Percentiles rank a stretch among this genome's conserved stretches.
Conservation (phyloP, 305 asterid species). For the Plantago coronopus region DNA sequence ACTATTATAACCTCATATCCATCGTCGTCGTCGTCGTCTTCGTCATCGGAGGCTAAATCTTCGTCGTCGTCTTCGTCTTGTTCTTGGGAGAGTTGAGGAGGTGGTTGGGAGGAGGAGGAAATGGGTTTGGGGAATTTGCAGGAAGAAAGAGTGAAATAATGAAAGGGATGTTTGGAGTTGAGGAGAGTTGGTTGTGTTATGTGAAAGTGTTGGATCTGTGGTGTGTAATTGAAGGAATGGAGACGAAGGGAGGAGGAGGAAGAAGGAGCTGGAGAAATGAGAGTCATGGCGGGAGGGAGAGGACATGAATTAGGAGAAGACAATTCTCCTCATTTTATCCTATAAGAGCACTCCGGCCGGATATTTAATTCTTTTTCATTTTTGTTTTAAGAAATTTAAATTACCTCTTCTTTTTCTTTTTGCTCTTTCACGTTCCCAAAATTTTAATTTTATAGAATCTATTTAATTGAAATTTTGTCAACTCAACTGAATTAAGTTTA, state of each 20-base stretch:
- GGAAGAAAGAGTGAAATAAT: constrained; percentile 23
- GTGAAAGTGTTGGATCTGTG: constrained; percentile 14
- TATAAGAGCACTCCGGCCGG: too few relatives aligned
- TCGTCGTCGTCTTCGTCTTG: constrained; percentile 62
- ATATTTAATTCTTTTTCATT: too few relatives aligned
- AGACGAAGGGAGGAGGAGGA: constrained; percentile 11
- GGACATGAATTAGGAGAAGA: background rate
- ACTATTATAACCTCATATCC: constrained; percentile 32
- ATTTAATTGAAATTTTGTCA: too few relatives aligned
- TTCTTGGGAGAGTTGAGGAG: constrained; percentile 56
- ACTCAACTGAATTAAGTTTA: too few relatives aligned
- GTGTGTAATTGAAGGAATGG: background rate
- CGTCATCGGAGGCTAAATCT: constrained; percentile 70
- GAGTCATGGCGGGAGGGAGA: constrained; percentile 93
- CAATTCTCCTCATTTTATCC: too few relatives aligned
- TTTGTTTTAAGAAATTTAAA: too few relatives aligned
- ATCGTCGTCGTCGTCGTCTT: constrained; percentile 60
- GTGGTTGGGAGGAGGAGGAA: constrained; percentile 38
- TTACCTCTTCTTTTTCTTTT: too few relatives aligned
- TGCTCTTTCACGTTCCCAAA: too few relatives aligned
- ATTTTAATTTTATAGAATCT: too few relatives aligned
- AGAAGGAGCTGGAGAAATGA: constrained; percentile 28
- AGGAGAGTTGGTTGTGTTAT: constrained; percentile 25
- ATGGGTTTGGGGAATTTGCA: constrained; percentile 42
- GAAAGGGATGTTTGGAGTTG: constrained; percentile 16